Conservation (phyloP, 225 moss, liverwort and hornwort species). For the Bryoerythrophyllum caledonicum region DNA sequence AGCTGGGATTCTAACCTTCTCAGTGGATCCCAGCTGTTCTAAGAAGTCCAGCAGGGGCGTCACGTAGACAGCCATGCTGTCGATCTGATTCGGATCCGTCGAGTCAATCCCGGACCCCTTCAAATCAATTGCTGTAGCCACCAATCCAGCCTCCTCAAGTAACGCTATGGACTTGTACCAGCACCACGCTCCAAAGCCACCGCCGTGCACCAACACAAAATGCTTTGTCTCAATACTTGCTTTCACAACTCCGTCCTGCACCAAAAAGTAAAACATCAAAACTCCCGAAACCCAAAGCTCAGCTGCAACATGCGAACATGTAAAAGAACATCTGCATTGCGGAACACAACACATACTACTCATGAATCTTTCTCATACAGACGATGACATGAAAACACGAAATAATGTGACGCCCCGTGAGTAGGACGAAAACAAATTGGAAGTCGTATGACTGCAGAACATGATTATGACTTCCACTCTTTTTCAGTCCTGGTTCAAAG, state of each 20-base stretch:
- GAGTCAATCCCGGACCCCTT: conserved; percentile 88
- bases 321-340: background rate
- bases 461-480: no score
- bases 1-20: conserved; percentile 62
- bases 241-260: conserved; percentile 66
- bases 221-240: conserved; percentile 79
- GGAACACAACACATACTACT: background rate
- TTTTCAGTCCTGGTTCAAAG: background rate
- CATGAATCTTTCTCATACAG: background rate
- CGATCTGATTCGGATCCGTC: conserved; percentile 81
- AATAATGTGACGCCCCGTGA: background rate
- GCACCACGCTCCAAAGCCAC: conserved; percentile 98
- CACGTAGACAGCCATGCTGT: conserved; percentile 69
- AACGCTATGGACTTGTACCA: conserved; percentile 97
- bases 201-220: conserved; percentile 95
- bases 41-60: conserved; percentile 78
- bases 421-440: background rate
- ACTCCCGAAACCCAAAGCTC: background rate
- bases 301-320: background rate
- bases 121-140: conserved; percentile 83
- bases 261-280: background rate
- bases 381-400: background rate
- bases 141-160: conserved; percentile 86
- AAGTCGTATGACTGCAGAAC: background rate
- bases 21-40: conserved; percentile 49